phyloP scores from a whole-genome alignment of 1,284 basidiomycete genomes.

The Trichosporon asahii region DNA sequence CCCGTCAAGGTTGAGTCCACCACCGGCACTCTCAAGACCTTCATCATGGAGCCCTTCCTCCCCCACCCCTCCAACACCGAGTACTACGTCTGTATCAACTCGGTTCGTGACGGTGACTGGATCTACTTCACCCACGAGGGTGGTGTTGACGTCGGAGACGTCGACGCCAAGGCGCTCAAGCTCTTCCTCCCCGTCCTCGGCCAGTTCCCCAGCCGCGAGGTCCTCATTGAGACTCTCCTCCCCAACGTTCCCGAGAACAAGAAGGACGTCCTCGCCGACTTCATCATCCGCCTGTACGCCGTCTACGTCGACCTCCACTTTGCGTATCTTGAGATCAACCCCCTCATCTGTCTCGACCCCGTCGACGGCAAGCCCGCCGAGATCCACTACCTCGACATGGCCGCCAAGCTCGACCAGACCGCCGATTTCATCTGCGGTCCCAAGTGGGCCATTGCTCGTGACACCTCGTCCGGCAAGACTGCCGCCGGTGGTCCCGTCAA shows the following conservation, averaged over 20 bases:
- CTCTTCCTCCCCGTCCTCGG: conserved; percentile 76
- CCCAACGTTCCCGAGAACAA: conserved; percentile 71
- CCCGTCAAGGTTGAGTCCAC: conserved; percentile 87
- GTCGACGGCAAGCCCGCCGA: conserved; percentile 68
- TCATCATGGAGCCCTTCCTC: conserved; percentile 97
- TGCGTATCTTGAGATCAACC: conserved; percentile 98
- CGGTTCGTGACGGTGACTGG: conserved; percentile 87
- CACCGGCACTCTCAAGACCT: conserved; percentile 91
- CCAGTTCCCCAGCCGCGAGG: conserved; percentile 72
- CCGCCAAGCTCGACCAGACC: conserved; percentile 94
- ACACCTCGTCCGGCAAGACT: conserved; percentile 62
- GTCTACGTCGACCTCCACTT: conserved; percentile 96
- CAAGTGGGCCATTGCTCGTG: conserved; percentile 97
- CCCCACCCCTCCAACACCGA: conserved; percentile 92
- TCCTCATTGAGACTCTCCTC: conserved; percentile 71
- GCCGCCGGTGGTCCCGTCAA: conserved; percentile 58
- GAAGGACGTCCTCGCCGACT: conserved; percentile 86
- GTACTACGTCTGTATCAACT: conserved; percentile 98
- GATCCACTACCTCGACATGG: conserved; percentile 98
- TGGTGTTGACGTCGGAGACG: conserved; percentile 97
- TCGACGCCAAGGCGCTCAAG: conserved; percentile 93
- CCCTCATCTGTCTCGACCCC: conserved; percentile 87
- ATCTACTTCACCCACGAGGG: conserved; percentile 99
- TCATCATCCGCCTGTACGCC: conserved; percentile 89
- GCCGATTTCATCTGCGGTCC: conserved; percentile 97